Evolutionary conservation across 352 stramenopile genomes (phyloP).

Genomic region (Globisporangium okanoganense): DNA sequence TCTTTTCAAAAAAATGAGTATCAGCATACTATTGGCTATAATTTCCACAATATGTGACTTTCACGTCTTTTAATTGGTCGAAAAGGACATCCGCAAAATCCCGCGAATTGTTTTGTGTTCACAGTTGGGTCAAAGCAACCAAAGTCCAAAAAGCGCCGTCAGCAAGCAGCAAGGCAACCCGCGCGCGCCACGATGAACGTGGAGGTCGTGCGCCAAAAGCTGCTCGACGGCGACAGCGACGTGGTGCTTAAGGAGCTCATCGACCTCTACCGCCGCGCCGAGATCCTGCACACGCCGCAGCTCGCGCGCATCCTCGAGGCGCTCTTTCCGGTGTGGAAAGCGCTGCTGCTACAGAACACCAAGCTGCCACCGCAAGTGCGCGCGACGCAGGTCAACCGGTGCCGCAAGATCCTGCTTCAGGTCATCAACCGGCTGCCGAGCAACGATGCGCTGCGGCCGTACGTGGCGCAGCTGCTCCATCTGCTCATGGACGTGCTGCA

Average conservation of each 20-base stretch:
- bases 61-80: background rate
- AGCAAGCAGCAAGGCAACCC: background rate
- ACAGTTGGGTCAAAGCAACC: background rate
- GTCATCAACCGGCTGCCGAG: slow-evolving; percentile 93
- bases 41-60: background rate
- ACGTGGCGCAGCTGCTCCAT: slow-evolving; percentile 90
- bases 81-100: slow-evolving; percentile 1
- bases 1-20: background rate
- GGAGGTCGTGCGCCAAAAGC: slow-evolving; percentile 81
- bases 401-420: slow-evolving; percentile 92
- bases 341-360: slow-evolving; percentile 82
- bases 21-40: slow-evolving; percentile 8
- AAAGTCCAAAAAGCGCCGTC: slow-evolving; percentile 1
- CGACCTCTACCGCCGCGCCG: slow-evolving; percentile 82
- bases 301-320: slow-evolving; percentile 88
- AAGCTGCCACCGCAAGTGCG: slow-evolving; percentile 72
- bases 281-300: slow-evolving; percentile 89
- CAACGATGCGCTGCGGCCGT: slow-evolving; percentile 93
- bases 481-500: slow-evolving; percentile 93
- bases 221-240: slow-evolving; percentile 73
- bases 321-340: slow-evolving; percentile 89
- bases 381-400: slow-evolving; percentile 79
- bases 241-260: slow-evolving; percentile 80
- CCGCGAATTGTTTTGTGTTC: slow-evolving; percentile 4
- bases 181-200: slow-evolving; percentile 66